Evolutionary conservation across 257 asterid genomes (phyloP), one percentile per base, ranked within the genome.

Genomic region (Salvia hispanica): DNA sequence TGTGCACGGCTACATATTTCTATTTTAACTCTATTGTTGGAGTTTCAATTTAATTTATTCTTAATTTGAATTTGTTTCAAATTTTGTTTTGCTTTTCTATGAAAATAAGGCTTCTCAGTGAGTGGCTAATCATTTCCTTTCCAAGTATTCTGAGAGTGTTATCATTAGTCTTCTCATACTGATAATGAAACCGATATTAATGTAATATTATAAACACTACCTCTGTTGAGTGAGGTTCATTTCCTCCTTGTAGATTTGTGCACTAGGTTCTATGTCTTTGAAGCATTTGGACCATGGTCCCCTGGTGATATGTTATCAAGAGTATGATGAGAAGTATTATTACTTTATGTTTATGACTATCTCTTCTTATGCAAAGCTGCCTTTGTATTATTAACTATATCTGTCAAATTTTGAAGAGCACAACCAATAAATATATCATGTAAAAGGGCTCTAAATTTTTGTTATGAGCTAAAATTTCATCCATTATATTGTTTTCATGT

Each of bases 381-480:
- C 31, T 25, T 25, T 25, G 31, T 25, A 25, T 25, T 25, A 25
- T 25, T 66, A 46, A 66, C 44, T 57, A 18, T 74, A 53, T 60
- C 57, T 63, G 71, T 44, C 70, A 52, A 42, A 4, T 25, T 25
- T 25, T 25, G n/a, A 25, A 25, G 31, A 21, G 62, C 66, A 61
- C 54, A 52, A 43, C 56, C 59, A 47, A 16, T n/a, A 47, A 43
- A 63, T 64, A 40, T 39, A 52, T 55, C 68, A 28, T 57, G 46
- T 52, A 43, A 51, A 43, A 68, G 69, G 43, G 14, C 45, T 45
- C 50, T 14, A 40, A 54, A 68, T 21, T 44, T 63, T 61, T 68
- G 66, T 62, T 25, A 13, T 13, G 62, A 73, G 76, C 53, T 74
- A 67, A 68, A 60, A 21, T 44, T 59, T 53, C 39, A 8, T 64